Percentiles rank a stretch among this genome's conserved stretches.
Conservation (phyloP, 495 filamentous ascomycete genomes). For the Aspergillus biplanus region DNA sequence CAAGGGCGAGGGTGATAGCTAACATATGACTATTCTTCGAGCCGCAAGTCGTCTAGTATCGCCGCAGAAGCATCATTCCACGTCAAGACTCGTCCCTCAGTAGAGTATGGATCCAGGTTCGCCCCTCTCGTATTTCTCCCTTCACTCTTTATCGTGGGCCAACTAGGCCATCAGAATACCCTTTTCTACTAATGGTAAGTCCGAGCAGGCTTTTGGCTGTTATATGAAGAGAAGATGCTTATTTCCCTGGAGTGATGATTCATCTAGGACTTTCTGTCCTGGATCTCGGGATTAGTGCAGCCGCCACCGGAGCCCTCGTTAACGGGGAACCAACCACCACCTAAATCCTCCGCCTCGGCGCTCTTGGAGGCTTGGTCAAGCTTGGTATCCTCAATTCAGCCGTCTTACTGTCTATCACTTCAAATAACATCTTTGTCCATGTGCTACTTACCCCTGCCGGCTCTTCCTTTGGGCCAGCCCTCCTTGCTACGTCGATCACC, state of each 20-base stretch:
- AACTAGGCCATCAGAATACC: too few relatives aligned
- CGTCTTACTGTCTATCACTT: background rate
- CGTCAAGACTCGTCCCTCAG: too few relatives aligned
- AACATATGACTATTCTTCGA: too few relatives aligned
- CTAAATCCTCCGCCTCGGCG: background rate
- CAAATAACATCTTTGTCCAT: background rate
- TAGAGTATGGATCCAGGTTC: too few relatives aligned
- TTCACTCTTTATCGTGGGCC: too few relatives aligned
- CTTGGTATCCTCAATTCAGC: background rate
- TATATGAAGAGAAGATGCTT: too few relatives aligned
- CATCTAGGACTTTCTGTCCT: background rate
- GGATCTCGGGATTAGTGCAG: background rate
- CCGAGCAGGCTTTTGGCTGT: too few relatives aligned
- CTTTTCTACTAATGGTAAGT: too few relatives aligned
- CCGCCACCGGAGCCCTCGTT: constrained; percentile 6
- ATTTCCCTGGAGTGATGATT: background rate
- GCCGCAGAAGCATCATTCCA: too few relatives aligned
- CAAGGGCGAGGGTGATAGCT: background rate
- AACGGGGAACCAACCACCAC: background rate
- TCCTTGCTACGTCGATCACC: background rate
- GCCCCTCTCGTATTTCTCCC: too few relatives aligned
- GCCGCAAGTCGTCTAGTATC: too few relatives aligned
- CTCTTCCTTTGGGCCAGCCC: background rate
- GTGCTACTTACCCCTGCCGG: background rate
- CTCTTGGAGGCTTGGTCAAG: background rate